phyloP scores from a whole-genome alignment of 768 basidiomycete genomes.

The Gymnopilus junonius region DNA sequence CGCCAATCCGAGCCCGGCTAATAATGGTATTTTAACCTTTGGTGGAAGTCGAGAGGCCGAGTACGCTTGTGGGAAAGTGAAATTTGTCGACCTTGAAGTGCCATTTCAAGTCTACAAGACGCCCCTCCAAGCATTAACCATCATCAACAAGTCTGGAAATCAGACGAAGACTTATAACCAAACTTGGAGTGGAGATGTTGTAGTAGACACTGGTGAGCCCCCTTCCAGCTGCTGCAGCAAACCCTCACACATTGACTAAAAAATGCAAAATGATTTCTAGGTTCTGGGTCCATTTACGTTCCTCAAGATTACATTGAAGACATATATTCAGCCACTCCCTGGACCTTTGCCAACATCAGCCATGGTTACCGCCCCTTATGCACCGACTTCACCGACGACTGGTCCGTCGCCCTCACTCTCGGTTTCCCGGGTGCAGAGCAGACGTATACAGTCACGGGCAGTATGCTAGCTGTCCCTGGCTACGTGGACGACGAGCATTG shows the following conservation, averaged over 20 bases:
- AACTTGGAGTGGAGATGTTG: not conserved
- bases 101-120: slow-evolving; percentile 5
- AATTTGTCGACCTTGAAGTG: not conserved
- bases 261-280: not conserved
- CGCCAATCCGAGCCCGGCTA: not conserved
- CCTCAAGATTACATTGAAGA: not conserved
- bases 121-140: not conserved
- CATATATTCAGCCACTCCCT: not conserved
- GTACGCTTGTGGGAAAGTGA: not conserved
- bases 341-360: not conserved
- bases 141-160: not conserved
- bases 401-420: not conserved
- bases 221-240: not conserved
- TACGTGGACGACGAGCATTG: slow-evolving; percentile 3
- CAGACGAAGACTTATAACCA: not conserved
- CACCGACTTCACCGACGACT: slow-evolving; percentile 5
- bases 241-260: too few species aligned
- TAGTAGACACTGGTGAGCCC: not conserved
- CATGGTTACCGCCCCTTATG: not conserved
- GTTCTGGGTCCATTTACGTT: not conserved
- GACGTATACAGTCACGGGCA: slow-evolving; percentile 3
- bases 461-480: not conserved
- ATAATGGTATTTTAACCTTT: not conserved
- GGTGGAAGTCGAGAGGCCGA: not conserved
- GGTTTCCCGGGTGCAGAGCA: not conserved